Evolutionary conservation across 495 filamentous ascomycete species (phyloP).

Genomic region (Hypoxylon trugodes): DNA sequence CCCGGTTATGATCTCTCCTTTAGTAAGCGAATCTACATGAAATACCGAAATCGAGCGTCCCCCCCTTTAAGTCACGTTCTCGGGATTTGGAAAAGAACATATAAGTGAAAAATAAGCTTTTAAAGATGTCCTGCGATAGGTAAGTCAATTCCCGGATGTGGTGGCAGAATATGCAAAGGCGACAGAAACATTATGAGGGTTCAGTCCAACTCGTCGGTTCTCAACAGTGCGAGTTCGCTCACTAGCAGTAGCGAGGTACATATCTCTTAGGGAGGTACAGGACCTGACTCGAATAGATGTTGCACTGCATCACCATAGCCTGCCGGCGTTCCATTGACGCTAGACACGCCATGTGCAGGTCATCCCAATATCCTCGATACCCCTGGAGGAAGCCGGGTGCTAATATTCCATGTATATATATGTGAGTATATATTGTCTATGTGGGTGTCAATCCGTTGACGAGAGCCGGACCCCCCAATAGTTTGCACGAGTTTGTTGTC

Average conservation of each 20-base stretch:
- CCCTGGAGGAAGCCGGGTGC: slow-evolving; percentile 17
- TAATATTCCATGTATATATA: slow-evolving; percentile 3
- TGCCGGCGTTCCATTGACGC: slow-evolving; percentile 38
- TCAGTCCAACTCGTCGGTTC: slow-evolving; percentile 26
- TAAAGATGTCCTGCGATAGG: slow-evolving; percentile 18
- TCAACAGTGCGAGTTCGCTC: slow-evolving; percentile 25
- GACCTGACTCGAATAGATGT: slow-evolving; percentile 28
- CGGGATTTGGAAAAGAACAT: slow-evolving; percentile 26
- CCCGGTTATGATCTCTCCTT: slow-evolving; percentile 5
- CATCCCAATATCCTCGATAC: slow-evolving; percentile 28
- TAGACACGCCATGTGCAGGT: slow-evolving; percentile 41
- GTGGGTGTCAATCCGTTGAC: slow-evolving; percentile 9
- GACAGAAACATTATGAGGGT: slow-evolving; percentile 7
- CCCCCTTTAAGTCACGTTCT: slow-evolving; percentile 6
- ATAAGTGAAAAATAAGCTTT: slow-evolving; percentile 35
- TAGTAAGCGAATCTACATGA: slow-evolving; percentile 33
- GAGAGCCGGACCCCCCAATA: neutral
- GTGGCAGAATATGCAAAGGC: slow-evolving; percentile 20
- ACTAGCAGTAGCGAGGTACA: neutral
- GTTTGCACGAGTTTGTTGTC: slow-evolving; percentile 3
- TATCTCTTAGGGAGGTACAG: slow-evolving; percentile 5
- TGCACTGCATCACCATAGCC: slow-evolving; percentile 28
- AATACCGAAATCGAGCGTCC: slow-evolving; percentile 9
- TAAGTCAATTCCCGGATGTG: slow-evolving; percentile 27
- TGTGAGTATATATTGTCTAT: slow-evolving; percentile 6